Percentiles rank a stretch among this genome's conserved stretches.
Evolutionary conservation across 805 yeast genomes (phyloP).

Genomic region (Priceomyces melissophilus): DNA sequence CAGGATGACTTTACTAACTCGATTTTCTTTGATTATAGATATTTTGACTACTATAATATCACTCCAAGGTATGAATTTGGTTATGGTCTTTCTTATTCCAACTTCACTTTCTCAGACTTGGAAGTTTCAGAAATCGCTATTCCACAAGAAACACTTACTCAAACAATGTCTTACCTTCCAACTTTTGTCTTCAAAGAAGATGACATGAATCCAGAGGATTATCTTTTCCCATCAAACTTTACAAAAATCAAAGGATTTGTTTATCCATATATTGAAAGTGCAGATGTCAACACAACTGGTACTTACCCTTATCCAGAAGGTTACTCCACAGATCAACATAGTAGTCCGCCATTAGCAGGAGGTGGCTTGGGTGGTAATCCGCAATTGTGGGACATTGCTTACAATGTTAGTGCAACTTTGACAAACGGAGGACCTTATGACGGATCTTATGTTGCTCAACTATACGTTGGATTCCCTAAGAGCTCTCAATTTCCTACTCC

Average conservation of each 20-base stretch:
- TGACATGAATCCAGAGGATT: constrained; percentile 1
- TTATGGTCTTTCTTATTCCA: constrained; percentile 9
- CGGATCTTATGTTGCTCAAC: constrained; percentile 3
- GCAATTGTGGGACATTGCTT: constrained; percentile 3
- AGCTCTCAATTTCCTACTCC: neutral
- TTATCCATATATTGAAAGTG: constrained; percentile 4
- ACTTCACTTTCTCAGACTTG: constrained; percentile 3
- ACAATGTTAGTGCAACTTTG: neutral
- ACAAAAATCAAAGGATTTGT: constrained; percentile 1
- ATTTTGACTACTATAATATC: constrained; percentile 6
- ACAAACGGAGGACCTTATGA: constrained; percentile 3
- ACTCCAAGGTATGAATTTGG: constrained; percentile 10
- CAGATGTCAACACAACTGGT: constrained; percentile 1
- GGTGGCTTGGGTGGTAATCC: constrained; percentile 2
- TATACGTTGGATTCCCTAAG: constrained; percentile 2
- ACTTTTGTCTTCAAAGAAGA: neutral
- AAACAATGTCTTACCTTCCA: neutral
- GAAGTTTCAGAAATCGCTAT: neutral
- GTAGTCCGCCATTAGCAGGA: constrained; percentile 1
- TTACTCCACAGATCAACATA: constrained; percentile 1
- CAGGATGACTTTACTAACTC: constrained; percentile 3
- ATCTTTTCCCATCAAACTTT: constrained; percentile 1
- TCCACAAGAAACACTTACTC: neutral
- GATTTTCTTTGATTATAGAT: constrained; percentile 5
- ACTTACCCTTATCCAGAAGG: constrained; percentile 2